These are phyloP conservation scores for Brassica incana DNA, from an alignment of 345 rosid genomes.

Conservation along the genomic window DNA sequence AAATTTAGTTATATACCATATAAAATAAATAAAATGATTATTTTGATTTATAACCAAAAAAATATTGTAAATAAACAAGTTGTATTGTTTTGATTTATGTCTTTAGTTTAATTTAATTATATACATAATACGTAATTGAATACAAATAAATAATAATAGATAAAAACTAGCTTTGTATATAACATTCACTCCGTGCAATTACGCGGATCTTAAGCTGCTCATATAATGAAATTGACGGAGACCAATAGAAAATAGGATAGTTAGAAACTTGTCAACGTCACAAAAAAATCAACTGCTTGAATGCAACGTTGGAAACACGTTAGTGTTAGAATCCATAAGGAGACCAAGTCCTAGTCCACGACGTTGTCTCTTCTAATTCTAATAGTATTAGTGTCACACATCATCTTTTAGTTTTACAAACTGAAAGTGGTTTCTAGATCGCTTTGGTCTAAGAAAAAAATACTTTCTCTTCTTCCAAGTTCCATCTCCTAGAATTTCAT, in stretches of 20 bases:
- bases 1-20: too few species aligned
- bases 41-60: too few species aligned
- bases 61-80: too few species aligned
- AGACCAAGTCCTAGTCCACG: constrained; percentile 34
- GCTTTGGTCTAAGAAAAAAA: background rate
- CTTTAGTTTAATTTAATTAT: too few species aligned
- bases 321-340: background rate
- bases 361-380: constrained; percentile 13
- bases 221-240: background rate
- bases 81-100: too few species aligned
- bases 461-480: background rate
- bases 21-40: too few species aligned
- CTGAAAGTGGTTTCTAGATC: background rate
- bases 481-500: background rate
- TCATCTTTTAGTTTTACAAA: background rate
- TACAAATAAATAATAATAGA: too few species aligned
- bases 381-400: background rate
- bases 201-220: background rate
- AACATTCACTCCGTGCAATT: too few species aligned
- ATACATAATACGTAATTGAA: too few species aligned
- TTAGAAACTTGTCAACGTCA: constrained; percentile 26
- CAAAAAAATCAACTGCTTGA: background rate
- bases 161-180: too few species aligned
- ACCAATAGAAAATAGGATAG: constrained; percentile 7
- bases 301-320: constrained; percentile 28